phyloP scores from a whole-genome alignment of 495 filamentous ascomycete genomes.

The Mytilinidion resinicola region DNA sequence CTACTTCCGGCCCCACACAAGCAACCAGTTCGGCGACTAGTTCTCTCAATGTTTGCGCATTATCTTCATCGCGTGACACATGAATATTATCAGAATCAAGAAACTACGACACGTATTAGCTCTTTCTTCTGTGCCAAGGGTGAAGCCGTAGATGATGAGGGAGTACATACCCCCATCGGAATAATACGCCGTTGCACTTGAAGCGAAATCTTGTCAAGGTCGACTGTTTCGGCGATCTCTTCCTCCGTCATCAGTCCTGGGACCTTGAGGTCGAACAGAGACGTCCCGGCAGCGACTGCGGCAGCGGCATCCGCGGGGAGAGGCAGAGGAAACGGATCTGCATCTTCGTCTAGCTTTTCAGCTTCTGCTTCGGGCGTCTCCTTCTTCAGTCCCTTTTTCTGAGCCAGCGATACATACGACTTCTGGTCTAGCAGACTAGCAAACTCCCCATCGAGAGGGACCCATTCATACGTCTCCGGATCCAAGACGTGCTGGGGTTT shows the following conservation, averaged over 20 bases:
- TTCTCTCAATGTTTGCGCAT: constrained; percentile 52
- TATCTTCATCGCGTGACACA: constrained; percentile 58
- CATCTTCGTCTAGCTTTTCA: constrained; percentile 29
- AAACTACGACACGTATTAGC: too few relatives aligned
- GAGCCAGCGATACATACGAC: constrained; percentile 63
- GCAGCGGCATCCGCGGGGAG: constrained; percentile 14
- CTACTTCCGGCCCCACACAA: constrained; percentile 62
- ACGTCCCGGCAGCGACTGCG: constrained; percentile 37
- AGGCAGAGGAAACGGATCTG: constrained; percentile 5
- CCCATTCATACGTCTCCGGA: constrained; percentile 69
- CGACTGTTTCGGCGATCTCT: constrained; percentile 51
- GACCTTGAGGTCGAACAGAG: constrained; percentile 65
- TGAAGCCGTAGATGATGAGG: neutral
- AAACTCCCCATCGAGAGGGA: constrained; percentile 62
- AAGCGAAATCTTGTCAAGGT: constrained; percentile 56
- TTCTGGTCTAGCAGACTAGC: constrained; percentile 55
- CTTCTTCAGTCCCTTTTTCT: constrained; percentile 37
- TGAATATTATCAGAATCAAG: constrained; percentile 27
- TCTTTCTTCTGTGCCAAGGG: too few relatives aligned
- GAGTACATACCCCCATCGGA: constrained; percentile 32
- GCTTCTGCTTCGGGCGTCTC: constrained; percentile 35
- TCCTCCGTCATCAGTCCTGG: constrained; percentile 66
- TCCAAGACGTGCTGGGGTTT: constrained; percentile 77
- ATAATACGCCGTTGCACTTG: constrained; percentile 14
- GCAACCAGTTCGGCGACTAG: constrained; percentile 72